Evolutionary conservation across 345 rosid species (phyloP), one percentile per base, ranked within the genome.

Genomic region (Syzygium aromaticum): DNA sequence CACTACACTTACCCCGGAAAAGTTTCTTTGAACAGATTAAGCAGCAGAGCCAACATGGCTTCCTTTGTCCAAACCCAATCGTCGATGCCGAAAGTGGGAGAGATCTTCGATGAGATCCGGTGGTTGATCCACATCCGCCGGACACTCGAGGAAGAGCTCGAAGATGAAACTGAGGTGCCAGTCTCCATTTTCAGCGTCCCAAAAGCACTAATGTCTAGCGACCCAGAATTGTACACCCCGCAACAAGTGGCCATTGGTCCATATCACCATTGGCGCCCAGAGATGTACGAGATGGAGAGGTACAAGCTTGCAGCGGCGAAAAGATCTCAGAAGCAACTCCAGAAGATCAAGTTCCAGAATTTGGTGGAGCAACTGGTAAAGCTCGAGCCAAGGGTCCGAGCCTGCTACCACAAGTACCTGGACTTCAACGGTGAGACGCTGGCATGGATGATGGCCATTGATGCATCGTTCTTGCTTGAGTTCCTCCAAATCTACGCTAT

Each of bases 391-490:
- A 90, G 85, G 80, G 88, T 94, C 86, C 90, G 97, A 87, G 93
- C 91, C 8, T 93, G 94, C 38, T 97, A 94, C 88, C 99, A 95
- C 78, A 94, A 89, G 87, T 92, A 90, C 56, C 85, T 95, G 6
- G 91, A 90, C 85, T 88, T 94, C 67, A 91, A 88, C 13, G 89
- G 90, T 0, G 97, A 94, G 84, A 94, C 95, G 64, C 85, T 97
- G 82, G 92, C 93, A 21, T 95, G 97, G 99, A 95, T 97, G 90
- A 93, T 95, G 98, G 96, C 95, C 4, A 90, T 97, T n/a, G 99
- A 95, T 78, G 94, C 95, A 0, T 90, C 94, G 0, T 94, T 97
- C 90, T 57, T 97, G 93, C 92, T 96, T 0, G 96, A 96, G 90
- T 92, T 95, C 89, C 92, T 96, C 43, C 94, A 88, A 57, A 61